Percentiles rank a stretch among this genome's conserved stretches.
Conservation (phyloP, 2,329 filamentous ascomycete genomes). For the Myriosclerotinia curreyana region DNA sequence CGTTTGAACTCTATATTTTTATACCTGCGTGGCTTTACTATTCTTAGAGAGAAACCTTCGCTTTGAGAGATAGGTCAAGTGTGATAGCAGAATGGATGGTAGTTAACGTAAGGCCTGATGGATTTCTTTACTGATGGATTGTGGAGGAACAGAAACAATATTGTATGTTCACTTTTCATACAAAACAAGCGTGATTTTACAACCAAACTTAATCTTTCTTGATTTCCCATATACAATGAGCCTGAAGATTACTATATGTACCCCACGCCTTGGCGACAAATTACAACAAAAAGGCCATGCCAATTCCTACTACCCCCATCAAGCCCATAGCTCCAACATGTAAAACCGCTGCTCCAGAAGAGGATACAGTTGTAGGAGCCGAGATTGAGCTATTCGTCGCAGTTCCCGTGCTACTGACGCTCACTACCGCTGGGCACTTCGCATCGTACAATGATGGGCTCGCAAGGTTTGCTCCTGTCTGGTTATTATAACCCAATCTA, state of each 20-base stretch:
- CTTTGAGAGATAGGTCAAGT: background rate
- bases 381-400: background rate
- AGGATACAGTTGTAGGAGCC: background rate
- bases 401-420: no score
- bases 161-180: background rate
- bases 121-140: background rate
- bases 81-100: background rate
- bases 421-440: background rate
- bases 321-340: background rate
- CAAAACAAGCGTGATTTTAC: background rate
- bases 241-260: background rate
- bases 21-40: background rate
- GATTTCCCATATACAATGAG: no score
- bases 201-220: background rate
- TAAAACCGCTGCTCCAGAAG: background rate
- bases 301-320: background rate
- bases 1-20: background rate
- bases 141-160: background rate
- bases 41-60: background rate
- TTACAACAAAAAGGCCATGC: background rate
- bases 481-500: constrained; percentile 23
- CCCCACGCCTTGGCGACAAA: background rate
- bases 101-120: background rate
- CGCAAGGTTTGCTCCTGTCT: constrained; percentile 21
- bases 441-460: constrained; percentile 18